A percentile compares a stretch with the other conserved stretches of the same genome.
These are phyloP conservation scores for Phialemonium atrogriseum DNA, from an alignment of 2,329 filamentous ascomycete genomes.

Conservation along the genomic window DNA sequence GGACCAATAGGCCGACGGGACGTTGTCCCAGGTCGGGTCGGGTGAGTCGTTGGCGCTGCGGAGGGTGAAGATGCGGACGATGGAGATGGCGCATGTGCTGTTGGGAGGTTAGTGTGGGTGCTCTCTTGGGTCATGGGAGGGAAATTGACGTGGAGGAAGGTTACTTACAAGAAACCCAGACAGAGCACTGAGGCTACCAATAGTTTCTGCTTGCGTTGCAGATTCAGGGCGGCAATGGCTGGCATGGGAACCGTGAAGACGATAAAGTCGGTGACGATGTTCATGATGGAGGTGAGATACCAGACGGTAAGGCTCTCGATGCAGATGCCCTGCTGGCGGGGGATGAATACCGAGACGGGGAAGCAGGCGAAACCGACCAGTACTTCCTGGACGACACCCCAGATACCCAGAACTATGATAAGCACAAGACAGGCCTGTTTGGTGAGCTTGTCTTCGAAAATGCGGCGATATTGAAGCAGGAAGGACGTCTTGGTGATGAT, in stretches of 20 bases:
- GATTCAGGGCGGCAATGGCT: constrained; percentile 13
- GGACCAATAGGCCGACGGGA: constrained; percentile 21
- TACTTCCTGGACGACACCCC: constrained; percentile 19
- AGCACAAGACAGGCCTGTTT: constrained; percentile 14
- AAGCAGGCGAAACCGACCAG: constrained; percentile 20
- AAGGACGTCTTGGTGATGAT: constrained; percentile 27
- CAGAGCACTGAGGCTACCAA: constrained; percentile 14
- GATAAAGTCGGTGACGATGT: constrained; percentile 18
- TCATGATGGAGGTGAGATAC: constrained; percentile 19
- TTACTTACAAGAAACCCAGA: constrained; percentile 20
- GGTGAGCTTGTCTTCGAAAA: constrained; percentile 21
- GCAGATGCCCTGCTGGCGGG: constrained; percentile 12
- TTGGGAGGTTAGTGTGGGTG: too few relatives aligned
- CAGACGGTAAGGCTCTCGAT: constrained; percentile 18
- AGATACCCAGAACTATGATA: constrained; percentile 17
- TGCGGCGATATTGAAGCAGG: constrained; percentile 28
- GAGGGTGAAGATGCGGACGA: constrained; percentile 21
- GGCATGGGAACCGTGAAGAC: constrained; percentile 19
- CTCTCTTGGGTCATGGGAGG: too few relatives aligned
- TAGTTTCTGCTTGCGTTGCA: constrained; percentile 14
- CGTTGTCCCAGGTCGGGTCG: constrained; percentile 21
- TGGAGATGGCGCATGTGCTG: constrained; percentile 18
- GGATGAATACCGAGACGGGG: constrained; percentile 16
- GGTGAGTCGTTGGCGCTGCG: constrained; percentile 11
- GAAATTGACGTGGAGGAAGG: too few relatives aligned